phyloP scores from a whole-genome alignment of 2,329 filamentous ascomycete species.

The Botrytis hyacinthi region DNA sequence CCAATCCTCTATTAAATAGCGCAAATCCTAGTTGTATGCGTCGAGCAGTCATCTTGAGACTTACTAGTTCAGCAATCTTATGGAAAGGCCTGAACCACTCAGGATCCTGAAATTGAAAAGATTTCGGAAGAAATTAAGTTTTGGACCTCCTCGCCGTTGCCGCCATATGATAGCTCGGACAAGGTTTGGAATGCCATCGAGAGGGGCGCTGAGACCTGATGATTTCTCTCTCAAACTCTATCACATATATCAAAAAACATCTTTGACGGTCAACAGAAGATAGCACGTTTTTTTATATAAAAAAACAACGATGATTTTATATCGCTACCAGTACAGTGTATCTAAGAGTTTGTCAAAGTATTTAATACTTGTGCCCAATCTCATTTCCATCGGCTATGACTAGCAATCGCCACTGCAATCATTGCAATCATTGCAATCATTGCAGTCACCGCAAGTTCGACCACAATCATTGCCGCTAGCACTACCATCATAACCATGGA shows the following conservation, averaged over 20 bases:
- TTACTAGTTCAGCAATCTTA: background rate
- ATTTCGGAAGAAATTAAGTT: background rate
- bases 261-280: background rate
- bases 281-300: too few species aligned
- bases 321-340: too few species aligned
- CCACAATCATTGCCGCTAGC: background rate
- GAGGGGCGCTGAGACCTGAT: background rate
- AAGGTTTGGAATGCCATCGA: background rate
- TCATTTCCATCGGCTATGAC: background rate
- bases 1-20: background rate
- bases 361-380: background rate
- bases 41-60: background rate
- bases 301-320: background rate
- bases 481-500: background rate
- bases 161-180: background rate
- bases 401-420: background rate
- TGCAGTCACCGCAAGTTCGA: background rate
- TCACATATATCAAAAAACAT: background rate
- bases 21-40: background rate
- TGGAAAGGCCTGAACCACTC: background rate
- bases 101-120: background rate
- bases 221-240: background rate
- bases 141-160: background rate
- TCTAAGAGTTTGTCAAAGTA: background rate
- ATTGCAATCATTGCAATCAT: background rate